These are phyloP conservation scores for Pseudogymnoascus verrucosus DNA, from an alignment of 2,329 filamentous ascomycete species.

Conservation along the genomic window DNA sequence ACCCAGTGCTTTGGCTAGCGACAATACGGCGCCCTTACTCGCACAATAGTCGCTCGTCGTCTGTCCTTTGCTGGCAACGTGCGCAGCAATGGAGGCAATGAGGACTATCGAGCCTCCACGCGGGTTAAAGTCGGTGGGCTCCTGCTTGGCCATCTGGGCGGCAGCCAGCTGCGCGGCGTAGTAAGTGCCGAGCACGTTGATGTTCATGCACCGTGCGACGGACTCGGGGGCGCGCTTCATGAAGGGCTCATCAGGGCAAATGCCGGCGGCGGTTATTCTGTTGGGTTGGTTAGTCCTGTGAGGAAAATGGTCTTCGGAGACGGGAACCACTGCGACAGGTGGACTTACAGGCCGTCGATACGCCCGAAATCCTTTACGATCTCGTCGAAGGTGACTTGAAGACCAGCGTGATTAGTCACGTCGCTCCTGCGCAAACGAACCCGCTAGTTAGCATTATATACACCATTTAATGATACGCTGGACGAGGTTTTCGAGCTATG, in stretches of 20 bases:
- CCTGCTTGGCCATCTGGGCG: constrained; percentile 27
- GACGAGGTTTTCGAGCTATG: background rate
- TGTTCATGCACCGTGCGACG: constrained; percentile 17
- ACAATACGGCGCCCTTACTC: constrained; percentile 38
- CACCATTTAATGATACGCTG: too few relatives aligned
- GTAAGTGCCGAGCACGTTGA: constrained; percentile 19
- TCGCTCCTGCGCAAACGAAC: constrained; percentile 13
- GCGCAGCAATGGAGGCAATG: constrained; percentile 29
- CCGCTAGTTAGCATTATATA: too few relatives aligned
- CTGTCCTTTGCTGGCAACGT: constrained; percentile 27
- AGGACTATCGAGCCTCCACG: constrained; percentile 27
- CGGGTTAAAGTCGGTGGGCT: constrained; percentile 19
- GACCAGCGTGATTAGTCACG: constrained; percentile 16
- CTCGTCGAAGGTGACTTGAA: constrained; percentile 18
- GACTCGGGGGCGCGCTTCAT: constrained; percentile 14
- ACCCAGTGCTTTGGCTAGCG: constrained; percentile 34
- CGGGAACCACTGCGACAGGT: background rate
- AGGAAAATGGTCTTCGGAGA: background rate
- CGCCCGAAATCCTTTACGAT: constrained; percentile 18
- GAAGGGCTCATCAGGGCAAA: constrained; percentile 25
- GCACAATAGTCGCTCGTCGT: constrained; percentile 35
- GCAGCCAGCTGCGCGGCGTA: constrained; percentile 28
- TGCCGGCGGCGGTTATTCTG: constrained; percentile 25
- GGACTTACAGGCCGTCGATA: constrained; percentile 19
- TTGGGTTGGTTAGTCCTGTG: background rate